These are phyloP conservation scores for Obba rivulosa DNA, from an alignment of 768 basidiomycete genomes.

Conservation along the genomic window DNA sequence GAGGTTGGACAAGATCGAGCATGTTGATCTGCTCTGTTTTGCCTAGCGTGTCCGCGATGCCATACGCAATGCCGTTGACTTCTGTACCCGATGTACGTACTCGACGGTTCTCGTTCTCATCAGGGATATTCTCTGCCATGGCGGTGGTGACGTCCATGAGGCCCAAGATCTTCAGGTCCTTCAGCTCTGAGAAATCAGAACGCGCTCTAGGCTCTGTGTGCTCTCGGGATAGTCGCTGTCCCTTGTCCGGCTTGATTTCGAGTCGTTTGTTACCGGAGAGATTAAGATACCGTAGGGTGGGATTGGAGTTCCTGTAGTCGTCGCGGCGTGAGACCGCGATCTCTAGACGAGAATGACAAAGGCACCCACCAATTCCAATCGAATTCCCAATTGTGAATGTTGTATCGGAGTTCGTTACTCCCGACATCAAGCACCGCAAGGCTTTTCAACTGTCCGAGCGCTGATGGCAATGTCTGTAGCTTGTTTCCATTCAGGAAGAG, in stretches of 20 bases:
- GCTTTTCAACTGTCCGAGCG: slow-evolving; percentile 76
- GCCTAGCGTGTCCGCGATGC: slow-evolving; percentile 91
- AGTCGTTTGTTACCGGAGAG: slow-evolving; percentile 95
- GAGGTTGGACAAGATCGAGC: slow-evolving; percentile 87
- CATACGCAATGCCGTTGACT: slow-evolving; percentile 90
- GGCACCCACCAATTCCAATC: slow-evolving; percentile 94
- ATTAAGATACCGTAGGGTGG: slow-evolving; percentile 89
- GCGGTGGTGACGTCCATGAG: slow-evolving; percentile 91
- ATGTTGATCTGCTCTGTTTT: slow-evolving; percentile 74
- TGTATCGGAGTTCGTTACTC: slow-evolving; percentile 91
- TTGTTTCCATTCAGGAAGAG: slow-evolving; percentile 93
- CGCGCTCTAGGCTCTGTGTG: slow-evolving; percentile 29
- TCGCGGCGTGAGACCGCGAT: not conserved
- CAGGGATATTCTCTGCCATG: slow-evolving; percentile 56
- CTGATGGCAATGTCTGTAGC: slow-evolving; percentile 87
- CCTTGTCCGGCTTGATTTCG: slow-evolving; percentile 80
- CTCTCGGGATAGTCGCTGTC: slow-evolving; percentile 22
- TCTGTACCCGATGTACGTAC: slow-evolving; percentile 88
- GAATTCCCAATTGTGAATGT: slow-evolving; percentile 97
- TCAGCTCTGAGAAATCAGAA: slow-evolving; percentile 85
- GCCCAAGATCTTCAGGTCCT: slow-evolving; percentile 83
- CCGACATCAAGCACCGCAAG: slow-evolving; percentile 87
- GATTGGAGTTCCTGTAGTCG: slow-evolving; percentile 85
- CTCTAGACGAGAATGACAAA: not conserved
- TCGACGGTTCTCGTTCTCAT: slow-evolving; percentile 83